Evolutionary conservation across 352 stramenopile genomes (phyloP), one percentile per base, ranked within the genome.

Genomic region (Sclerospora graminicola): DNA sequence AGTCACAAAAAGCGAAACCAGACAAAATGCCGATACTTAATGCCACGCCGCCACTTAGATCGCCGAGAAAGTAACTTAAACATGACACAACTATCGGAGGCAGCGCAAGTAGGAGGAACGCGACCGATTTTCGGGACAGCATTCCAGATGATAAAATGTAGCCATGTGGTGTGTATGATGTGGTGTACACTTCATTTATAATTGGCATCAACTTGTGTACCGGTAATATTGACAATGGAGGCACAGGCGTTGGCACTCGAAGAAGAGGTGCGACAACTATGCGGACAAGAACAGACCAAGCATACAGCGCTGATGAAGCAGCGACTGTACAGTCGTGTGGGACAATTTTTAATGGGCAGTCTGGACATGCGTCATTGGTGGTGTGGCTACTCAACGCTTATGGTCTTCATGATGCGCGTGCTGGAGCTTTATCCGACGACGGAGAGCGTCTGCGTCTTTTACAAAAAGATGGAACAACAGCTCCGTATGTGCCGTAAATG

Each of bases 351-450:
- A 43, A 73, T 88, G 61, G 61, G 61, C 15, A 66, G 56, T 27
- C 61, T 83, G 41, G 57, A 80, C 45, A 51, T 55, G 37, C 60
- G 60, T 30, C 80, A 91, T 54, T 91, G 80, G 80, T 91, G 80
- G 80, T 91, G 80, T 46, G 23, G 42, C 28, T 84, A 81, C 40
- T 75, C 80, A 23, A 63, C 70, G 44, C 80, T 91, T 48, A 91
- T 91, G 80, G 57, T 74, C 39, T 91, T 89, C 49, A 91, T 91
- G 75, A 80, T 88, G 77, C 76, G 79, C n/a, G 46, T 91, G 8
- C 47, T 91, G 45, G 80, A 91, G 57, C 58, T 91, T 7, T 82
- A 89, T 38, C 72, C 76, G 9, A 41, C 60, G 5, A 70, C 70
- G 4, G 75, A 86, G 11, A 89, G 74, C 41, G 73, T 89, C 36